Base-by-base conservation (phyloP, 345 rosid genomes). In the Citrus hindsii region DNA sequence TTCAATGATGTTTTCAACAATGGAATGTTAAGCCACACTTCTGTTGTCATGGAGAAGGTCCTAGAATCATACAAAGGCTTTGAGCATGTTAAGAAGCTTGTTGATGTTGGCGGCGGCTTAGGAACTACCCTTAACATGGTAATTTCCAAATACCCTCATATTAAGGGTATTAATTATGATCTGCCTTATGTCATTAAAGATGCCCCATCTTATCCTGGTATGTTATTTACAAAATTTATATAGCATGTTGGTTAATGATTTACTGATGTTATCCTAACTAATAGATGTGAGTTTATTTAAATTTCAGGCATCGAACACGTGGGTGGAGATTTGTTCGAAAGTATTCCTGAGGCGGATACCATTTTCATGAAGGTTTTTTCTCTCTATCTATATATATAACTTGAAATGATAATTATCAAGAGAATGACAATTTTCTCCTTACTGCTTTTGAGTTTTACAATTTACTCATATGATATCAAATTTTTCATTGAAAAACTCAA, bases 361-460 rank as follows among this genome's bases (percentile, higher is more conserved):
- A 53, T 53, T 53, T 53, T 53, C 22, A 53, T 53, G 58, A 53
- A 53, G 58, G 58, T 53, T 53, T 19, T 18, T 53, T 4, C 0
- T 38, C 2, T 0, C 7, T 37, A 0, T 5, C 0, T 5, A 6
- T 16, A 51, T 1, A 5, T 12, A 3, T 12, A 13, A 42, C 16
- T 42, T 10, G 16, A 42, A 42, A 12, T 42, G 4, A 42, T 42
- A 10, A 12, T 42, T 42, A 42, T 12, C 16, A 3, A 42, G 1
- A 42, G 51, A 42, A 42, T 42, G 51, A 42, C 4, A 42, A 12
- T 12, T 42, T 12, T 42, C 16, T 42, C 16, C 16, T 42, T 42
- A 42, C 16, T 42, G 1, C 0, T 12, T 42, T 46, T 46, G 51
- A 3, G 18, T 13, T 46, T 46, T 46, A 46, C 5, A 46, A 12